Evolutionary conservation across 2,329 filamentous ascomycete species (phyloP).

Genomic region (Fusarium clavum): DNA sequence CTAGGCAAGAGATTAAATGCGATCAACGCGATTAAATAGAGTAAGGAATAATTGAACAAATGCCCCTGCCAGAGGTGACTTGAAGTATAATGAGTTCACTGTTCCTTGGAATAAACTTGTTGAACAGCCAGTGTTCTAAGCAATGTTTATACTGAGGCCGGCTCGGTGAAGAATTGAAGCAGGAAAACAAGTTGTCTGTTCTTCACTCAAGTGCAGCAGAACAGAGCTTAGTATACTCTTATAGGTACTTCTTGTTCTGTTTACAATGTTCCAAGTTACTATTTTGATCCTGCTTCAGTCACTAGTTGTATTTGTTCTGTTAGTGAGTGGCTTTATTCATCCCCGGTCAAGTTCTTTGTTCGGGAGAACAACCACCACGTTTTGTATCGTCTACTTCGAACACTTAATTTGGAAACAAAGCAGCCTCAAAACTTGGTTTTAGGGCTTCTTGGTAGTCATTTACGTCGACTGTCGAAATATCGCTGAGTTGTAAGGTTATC

Average conservation of each 20-base stretch:
- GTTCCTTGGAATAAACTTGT: not conserved
- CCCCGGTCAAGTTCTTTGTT: slow-evolving; percentile 27
- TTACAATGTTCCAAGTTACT: slow-evolving; percentile 4
- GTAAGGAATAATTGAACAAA: not conserved
- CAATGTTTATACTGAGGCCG: slow-evolving; percentile 10
- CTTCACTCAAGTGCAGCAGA: not conserved
- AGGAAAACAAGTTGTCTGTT: slow-evolving; percentile 4
- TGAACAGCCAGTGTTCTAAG: slow-evolving; percentile 21
- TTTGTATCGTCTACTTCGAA: not conserved
- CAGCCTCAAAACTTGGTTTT: not conserved
- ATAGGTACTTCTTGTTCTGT: not conserved
- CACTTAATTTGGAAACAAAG: slow-evolving; percentile 1
- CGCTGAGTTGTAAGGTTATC: not conserved
- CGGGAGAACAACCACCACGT: not conserved
- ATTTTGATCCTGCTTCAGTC: slow-evolving; percentile 31
- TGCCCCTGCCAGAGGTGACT: not conserved
- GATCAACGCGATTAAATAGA: slow-evolving; percentile 11
- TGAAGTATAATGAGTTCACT: not conserved
- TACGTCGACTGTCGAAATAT: not conserved
- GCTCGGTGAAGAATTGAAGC: slow-evolving; percentile 7
- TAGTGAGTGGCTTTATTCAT: slow-evolving; percentile 1
- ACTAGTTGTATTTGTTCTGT: slow-evolving; percentile 8
- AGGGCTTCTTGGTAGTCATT: not conserved
- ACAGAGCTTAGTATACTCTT: not conserved
- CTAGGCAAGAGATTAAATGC: not conserved